Evolutionary conservation across 2,329 filamentous ascomycete genomes (phyloP).

Genomic region (Fusarium luffae): DNA sequence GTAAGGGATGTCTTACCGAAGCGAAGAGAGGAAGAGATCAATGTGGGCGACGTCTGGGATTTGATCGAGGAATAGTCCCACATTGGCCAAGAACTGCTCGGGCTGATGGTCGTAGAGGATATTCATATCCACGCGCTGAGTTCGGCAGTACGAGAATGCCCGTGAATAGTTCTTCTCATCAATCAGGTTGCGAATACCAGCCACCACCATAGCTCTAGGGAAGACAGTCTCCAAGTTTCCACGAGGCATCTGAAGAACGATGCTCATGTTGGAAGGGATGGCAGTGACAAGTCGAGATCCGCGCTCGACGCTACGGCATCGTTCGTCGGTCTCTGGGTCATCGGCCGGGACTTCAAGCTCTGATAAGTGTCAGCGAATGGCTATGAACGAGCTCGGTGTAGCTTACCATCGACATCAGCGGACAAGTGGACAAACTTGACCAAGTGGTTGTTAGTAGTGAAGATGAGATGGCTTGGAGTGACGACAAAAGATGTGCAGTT

Average conservation of each 20-base stretch:
- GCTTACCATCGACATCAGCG: conserved; percentile 70
- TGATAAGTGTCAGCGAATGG: conserved; percentile 51
- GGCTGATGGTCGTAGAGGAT: conserved; percentile 95
- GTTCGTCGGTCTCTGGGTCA: conserved; percentile 90
- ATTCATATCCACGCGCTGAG: conserved; percentile 97
- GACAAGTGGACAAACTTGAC: conserved; percentile 91
- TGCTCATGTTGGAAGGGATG: conserved; percentile 85
- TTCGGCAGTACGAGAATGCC: conserved; percentile 89
- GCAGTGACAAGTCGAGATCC: conserved; percentile 88
- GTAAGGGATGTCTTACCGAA: conserved; percentile 67
- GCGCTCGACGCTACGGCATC: conserved; percentile 91
- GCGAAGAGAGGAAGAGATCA: conserved; percentile 89
- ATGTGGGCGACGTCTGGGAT: conserved; percentile 84
- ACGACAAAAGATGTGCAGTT: conserved; percentile 93
- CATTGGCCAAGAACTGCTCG: conserved; percentile 80
- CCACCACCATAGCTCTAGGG: conserved; percentile 90
- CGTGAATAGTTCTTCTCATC: conserved; percentile 82
- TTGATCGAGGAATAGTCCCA: conserved; percentile 84
- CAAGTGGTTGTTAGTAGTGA: conserved; percentile 91
- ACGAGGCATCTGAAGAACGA: conserved; percentile 93
- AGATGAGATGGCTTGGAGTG: conserved; percentile 84
- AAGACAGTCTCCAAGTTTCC: conserved; percentile 97
- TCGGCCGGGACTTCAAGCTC: conserved; percentile 86
- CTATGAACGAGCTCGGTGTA: background rate
- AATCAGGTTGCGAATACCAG: conserved; percentile 85